Percentiles rank a stretch among this genome's conserved stretches.
These are phyloP conservation scores for Kluyveromyces sp. DNA, from an alignment of 1,139 yeast genomes.

Conservation along the genomic window DNA sequence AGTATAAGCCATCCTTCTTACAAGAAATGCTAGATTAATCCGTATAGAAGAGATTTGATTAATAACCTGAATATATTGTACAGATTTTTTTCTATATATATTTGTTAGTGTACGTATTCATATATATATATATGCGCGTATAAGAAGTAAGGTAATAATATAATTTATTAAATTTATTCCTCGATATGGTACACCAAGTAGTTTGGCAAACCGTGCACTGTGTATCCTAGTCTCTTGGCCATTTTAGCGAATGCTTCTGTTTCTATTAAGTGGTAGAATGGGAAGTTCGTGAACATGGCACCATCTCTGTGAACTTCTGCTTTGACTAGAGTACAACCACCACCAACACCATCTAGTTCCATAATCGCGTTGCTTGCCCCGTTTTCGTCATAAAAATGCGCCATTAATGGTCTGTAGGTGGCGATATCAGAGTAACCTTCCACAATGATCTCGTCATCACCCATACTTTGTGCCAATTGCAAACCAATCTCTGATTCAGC, in stretches of 20 bases:
- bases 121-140: too few relatives aligned
- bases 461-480: constrained; percentile 59
- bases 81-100: too few relatives aligned
- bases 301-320: constrained; percentile 98
- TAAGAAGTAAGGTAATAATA: background rate
- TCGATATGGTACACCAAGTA: constrained; percentile 83
- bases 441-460: constrained; percentile 83
- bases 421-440: constrained; percentile 92
- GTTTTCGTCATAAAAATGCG: constrained; percentile 62
- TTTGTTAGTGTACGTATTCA: too few relatives aligned
- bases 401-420: constrained; percentile 94
- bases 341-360: constrained; percentile 95
- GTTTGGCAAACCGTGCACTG: constrained; percentile 87
- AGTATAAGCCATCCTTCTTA: constrained; percentile 1
- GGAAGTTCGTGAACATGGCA: constrained; percentile 98
- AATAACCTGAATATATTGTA: too few relatives aligned
- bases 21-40: background rate
- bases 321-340: constrained; percentile 88
- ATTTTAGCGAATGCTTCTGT: constrained; percentile 98
- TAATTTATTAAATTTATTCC: constrained; percentile 35
- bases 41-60: background rate
- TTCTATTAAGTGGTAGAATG: constrained; percentile 92
- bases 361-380: constrained; percentile 59
- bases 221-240: constrained; percentile 92
- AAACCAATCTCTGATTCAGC: constrained; percentile 83